Evolutionary conservation across 139 green algal genomes (phyloP).

Genomic region (Penium margaritaceum): DNA sequence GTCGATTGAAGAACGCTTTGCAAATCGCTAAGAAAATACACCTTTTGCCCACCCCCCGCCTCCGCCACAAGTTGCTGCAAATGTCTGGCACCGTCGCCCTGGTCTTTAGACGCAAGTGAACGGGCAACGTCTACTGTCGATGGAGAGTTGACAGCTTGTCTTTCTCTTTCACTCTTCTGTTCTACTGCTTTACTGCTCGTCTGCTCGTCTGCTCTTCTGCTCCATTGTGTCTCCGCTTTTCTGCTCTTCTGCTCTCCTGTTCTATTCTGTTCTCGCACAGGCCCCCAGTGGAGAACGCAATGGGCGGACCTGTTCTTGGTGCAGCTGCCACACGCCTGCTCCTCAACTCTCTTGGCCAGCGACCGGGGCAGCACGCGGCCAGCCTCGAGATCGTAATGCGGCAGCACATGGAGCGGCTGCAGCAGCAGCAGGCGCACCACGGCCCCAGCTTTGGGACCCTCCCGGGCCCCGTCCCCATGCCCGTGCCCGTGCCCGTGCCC

Average conservation of each 20-base stretch:
- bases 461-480: neutral
- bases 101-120: too few species aligned
- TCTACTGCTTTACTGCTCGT: too few species aligned
- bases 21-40: neutral
- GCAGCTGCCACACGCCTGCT: slow-evolving; percentile 30
- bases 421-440: neutral
- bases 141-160: neutral
- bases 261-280: neutral
- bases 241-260: neutral
- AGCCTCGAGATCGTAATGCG: too few species aligned
- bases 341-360: slow-evolving; percentile 7
- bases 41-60: too few species aligned
- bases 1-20: neutral
- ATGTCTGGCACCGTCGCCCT: neutral
- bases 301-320: slow-evolving; percentile 23
- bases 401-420: too few species aligned
- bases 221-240: neutral
- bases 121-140: too few species aligned
- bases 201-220: neutral
- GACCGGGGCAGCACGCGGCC: neutral
- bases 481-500: neutral
- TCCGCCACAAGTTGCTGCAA: too few species aligned
- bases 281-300: slow-evolving; percentile 11
- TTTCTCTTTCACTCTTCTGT: too few species aligned
- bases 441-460: too few species aligned